phyloP scores from a whole-genome alignment of 2,329 filamentous ascomycete genomes.

The Aspergillaceae sp. region DNA sequence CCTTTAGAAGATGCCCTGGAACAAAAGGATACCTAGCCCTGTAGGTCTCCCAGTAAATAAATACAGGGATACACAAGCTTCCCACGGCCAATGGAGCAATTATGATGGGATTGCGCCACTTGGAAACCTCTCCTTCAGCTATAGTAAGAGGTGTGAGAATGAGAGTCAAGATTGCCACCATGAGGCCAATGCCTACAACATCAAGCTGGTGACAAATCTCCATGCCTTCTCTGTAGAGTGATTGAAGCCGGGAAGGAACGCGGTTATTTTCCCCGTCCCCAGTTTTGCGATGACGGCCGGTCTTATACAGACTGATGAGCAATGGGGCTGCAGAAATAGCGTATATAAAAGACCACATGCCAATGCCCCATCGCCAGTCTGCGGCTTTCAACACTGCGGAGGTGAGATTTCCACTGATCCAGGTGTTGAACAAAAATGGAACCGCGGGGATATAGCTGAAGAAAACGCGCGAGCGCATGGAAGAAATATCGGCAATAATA shows the following conservation, averaged over 20 bases:
- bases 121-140: background rate
- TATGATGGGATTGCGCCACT: background rate
- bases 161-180: background rate
- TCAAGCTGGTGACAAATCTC: background rate
- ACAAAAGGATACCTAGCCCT: background rate
- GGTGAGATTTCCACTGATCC: background rate
- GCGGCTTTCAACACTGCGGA: background rate
- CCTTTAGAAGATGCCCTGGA: background rate
- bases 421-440: background rate
- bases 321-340: background rate
- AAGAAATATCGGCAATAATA: background rate
- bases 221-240: background rate
- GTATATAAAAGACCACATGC: background rate
- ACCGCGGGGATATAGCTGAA: background rate
- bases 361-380: background rate
- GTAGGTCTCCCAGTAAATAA: background rate
- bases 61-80: background rate
- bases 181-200: background rate
- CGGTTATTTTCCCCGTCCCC: background rate
- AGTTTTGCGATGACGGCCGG: background rate
- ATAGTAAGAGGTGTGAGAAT: background rate
- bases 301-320: background rate
- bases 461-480: background rate
- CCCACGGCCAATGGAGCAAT: background rate
- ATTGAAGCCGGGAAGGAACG: background rate